These are phyloP conservation scores for Metarhizium humberi DNA, from an alignment of 2,329 filamentous ascomycete genomes.

Conservation along the genomic window DNA sequence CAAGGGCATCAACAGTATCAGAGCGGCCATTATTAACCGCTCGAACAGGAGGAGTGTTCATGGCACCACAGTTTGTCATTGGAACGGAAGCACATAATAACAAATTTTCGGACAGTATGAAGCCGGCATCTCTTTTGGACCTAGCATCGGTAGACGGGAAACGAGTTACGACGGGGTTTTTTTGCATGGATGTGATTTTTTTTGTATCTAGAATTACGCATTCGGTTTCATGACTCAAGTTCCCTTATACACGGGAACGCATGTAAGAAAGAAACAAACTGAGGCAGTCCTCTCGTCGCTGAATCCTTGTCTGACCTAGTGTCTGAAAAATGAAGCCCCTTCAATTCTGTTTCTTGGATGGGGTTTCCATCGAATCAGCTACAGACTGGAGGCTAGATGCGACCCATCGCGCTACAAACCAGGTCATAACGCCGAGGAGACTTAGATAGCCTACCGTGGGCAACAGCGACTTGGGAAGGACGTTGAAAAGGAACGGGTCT, in stretches of 20 bases:
- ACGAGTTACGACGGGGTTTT: constrained; percentile 5
- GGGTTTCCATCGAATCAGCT: constrained; percentile 14
- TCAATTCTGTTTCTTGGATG: constrained; percentile 29
- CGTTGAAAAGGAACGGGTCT: constrained; percentile 73
- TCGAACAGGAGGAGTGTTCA: not conserved
- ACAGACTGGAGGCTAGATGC: constrained; percentile 18
- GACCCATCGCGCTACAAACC: constrained; percentile 30
- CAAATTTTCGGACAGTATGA: not conserved
- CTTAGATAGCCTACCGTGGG: constrained; percentile 63
- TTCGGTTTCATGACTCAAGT: not conserved
- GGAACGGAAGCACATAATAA: not conserved
- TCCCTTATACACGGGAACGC: not conserved
- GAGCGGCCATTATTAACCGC: constrained; percentile 8
- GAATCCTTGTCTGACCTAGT: not conserved
- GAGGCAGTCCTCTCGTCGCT: not conserved
- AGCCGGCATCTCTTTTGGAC: not conserved
- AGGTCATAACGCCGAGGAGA: constrained; percentile 43
- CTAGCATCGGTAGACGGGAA: constrained; percentile 1
- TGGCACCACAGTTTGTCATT: not conserved
- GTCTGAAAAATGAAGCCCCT: not conserved
- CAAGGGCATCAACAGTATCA: constrained; percentile 14
- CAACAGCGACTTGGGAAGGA: constrained; percentile 68
- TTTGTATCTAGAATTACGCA: constrained; percentile 5
- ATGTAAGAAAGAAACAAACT: not conserved
- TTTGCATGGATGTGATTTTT: constrained; percentile 1